These are phyloP conservation scores for Verticillium nonalfalfae DNA, from an alignment of 2,329 filamentous ascomycete genomes.

Conservation along the genomic window DNA sequence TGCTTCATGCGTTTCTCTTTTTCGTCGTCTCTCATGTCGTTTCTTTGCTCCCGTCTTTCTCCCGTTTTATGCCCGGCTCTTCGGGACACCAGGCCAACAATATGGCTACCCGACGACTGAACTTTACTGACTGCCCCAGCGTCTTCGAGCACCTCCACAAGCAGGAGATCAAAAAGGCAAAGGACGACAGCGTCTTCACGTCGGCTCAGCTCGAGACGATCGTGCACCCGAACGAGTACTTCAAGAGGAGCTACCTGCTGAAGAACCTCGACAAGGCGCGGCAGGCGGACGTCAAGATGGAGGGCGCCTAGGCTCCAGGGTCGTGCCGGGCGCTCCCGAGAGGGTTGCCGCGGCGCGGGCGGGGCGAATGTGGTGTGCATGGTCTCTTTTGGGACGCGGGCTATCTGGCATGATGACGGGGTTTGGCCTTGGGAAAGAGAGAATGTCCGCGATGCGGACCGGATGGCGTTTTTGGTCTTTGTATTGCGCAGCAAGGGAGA, in stretches of 20 bases:
- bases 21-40: too few relatives aligned
- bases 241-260: constrained; percentile 86
- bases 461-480: too few relatives aligned
- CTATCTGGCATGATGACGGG: too few relatives aligned
- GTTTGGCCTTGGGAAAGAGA: too few relatives aligned
- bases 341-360: too few relatives aligned
- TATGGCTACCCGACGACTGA: background rate
- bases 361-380: too few relatives aligned
- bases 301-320: constrained; percentile 17
- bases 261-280: constrained; percentile 62
- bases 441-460: too few relatives aligned
- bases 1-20: too few relatives aligned
- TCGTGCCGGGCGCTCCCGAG: too few relatives aligned
- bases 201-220: constrained; percentile 84
- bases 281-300: constrained; percentile 51
- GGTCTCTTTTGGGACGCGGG: too few relatives aligned
- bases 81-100: background rate
- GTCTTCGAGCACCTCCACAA: constrained; percentile 90
- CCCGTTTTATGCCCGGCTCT: background rate
- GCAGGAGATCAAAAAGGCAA: constrained; percentile 67
- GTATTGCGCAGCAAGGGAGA: too few relatives aligned
- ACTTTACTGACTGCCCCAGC: constrained; percentile 25
- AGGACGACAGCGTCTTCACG: constrained; percentile 66
- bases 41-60: too few relatives aligned
- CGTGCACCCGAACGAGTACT: constrained; percentile 96